A percentile compares a stretch with the other conserved stretches of the same genome.
Conservation (phyloP, 345 rosid genomes). For the Sisymbrium altissimum region DNA sequence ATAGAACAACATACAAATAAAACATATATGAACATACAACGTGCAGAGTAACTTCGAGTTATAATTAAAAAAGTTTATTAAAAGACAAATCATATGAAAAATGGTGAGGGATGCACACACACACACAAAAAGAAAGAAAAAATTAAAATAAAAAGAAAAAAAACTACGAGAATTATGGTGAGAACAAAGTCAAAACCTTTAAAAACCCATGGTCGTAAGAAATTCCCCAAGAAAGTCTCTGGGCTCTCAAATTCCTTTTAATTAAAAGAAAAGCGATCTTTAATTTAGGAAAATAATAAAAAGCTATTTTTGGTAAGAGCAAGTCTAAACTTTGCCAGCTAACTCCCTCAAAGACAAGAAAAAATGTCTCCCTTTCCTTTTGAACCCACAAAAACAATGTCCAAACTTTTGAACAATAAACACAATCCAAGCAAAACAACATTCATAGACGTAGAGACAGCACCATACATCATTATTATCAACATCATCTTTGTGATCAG, state of each 20-base stretch:
- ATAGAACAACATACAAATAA: too few relatives aligned
- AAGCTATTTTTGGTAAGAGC: conserved; percentile 27
- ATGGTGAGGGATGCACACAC: too few relatives aligned
- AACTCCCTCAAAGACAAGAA: conserved; percentile 24
- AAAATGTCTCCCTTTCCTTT: not conserved
- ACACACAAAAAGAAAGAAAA: too few relatives aligned
- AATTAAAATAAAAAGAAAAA: too few relatives aligned
- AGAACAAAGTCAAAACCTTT: conserved; percentile 9
- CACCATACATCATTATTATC: not conserved
- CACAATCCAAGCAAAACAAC: conserved; percentile 17
- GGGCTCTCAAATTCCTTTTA: conserved; percentile 9
- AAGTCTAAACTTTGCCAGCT: conserved; percentile 26
- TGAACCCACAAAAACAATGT: conserved; percentile 24
- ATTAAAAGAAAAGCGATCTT: conserved; percentile 2
- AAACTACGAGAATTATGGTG: not conserved
- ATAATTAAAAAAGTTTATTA: too few relatives aligned
- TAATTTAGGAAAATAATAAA: conserved; percentile 10
- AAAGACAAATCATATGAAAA: too few relatives aligned
- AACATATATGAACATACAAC: too few relatives aligned
- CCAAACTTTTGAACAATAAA: conserved; percentile 20
- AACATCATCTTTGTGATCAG: not conserved
- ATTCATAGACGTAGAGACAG: not conserved
- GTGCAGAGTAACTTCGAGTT: too few relatives aligned
- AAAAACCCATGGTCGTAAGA: conserved; percentile 1
- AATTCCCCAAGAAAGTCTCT: conserved; percentile 24